phyloP scores from a whole-genome alignment of 768 basidiomycete species.

The Trametes meyenii region DNA sequence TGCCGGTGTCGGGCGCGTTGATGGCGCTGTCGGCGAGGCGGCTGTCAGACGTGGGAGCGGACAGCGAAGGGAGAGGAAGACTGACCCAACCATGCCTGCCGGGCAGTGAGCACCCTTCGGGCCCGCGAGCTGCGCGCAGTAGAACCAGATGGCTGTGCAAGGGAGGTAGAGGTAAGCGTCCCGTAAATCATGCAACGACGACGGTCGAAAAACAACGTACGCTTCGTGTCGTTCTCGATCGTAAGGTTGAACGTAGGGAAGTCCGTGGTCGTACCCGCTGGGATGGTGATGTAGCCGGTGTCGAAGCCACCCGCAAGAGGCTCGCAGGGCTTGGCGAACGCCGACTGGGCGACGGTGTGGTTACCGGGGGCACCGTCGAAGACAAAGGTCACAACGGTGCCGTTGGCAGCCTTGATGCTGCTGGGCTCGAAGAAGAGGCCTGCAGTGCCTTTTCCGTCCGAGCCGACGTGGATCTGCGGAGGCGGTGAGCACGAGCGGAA shows the following conservation, averaged over 20 bases:
- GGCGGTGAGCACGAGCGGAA: no score
- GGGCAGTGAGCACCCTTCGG: conserved; percentile 44
- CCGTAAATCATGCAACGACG: neutral
- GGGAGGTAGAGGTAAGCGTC: neutral
- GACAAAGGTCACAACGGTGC: conserved; percentile 51
- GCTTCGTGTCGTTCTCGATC: conserved; percentile 48
- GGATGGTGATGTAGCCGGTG: conserved; percentile 53
- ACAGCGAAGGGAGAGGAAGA: neutral
- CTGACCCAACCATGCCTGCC: conserved; percentile 40
- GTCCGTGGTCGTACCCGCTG: conserved; percentile 25
- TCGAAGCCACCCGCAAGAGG: conserved; percentile 52
- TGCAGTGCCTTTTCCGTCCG: conserved; percentile 19
- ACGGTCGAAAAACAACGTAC: conserved; percentile 40
- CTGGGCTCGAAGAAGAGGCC: conserved; percentile 52
- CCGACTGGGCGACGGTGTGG: conserved; percentile 56
- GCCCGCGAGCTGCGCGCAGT: conserved; percentile 50
- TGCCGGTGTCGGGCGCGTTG: conserved; percentile 50
- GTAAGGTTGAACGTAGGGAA: conserved; percentile 53
- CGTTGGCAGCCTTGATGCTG: conserved; percentile 44
- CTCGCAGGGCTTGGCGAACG: conserved; percentile 48
- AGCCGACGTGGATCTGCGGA: conserved; percentile 46
- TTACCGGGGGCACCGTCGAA: conserved; percentile 56
- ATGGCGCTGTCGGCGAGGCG: conserved; percentile 40
- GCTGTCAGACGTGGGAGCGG: neutral
- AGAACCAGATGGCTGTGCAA: conserved; percentile 56